Evolutionary conservation across 2,329 filamentous ascomycete genomes (phyloP).

Genomic region (Penicillium concentricum): DNA sequence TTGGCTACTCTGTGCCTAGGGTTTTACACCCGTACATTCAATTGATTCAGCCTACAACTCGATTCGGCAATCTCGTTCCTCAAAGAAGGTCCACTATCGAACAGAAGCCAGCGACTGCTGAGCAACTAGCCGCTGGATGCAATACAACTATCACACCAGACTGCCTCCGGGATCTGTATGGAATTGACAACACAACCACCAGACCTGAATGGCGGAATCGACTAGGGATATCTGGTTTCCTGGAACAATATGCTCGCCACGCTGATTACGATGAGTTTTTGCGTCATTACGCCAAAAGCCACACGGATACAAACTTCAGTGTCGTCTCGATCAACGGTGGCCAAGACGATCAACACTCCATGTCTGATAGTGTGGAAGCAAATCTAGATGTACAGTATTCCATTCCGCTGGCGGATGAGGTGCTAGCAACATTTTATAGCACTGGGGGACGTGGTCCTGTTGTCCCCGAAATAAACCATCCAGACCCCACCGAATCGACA

Average conservation of each 20-base stretch:
- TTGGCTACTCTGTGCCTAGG: slow-evolving; percentile 62
- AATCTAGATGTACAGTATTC: slow-evolving; percentile 65
- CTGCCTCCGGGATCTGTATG: slow-evolving; percentile 54
- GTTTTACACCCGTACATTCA: slow-evolving; percentile 56
- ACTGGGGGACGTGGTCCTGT: slow-evolving; percentile 58
- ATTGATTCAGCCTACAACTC: slow-evolving; percentile 65
- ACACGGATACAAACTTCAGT: slow-evolving; percentile 55
- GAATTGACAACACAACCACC: slow-evolving; percentile 33
- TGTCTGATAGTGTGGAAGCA: slow-evolving; percentile 53
- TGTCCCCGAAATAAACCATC: slow-evolving; percentile 48
- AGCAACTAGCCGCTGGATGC: slow-evolving; percentile 35
- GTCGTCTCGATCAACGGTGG: slow-evolving; percentile 59
- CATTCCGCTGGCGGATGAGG: slow-evolving; percentile 54
- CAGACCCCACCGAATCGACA: slow-evolving; percentile 43
- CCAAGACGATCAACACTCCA: slow-evolving; percentile 48
- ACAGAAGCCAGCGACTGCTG: slow-evolving; percentile 10
- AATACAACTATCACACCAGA: slow-evolving; percentile 46
- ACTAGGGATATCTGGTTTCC: slow-evolving; percentile 50
- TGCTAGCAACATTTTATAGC: slow-evolving; percentile 58
- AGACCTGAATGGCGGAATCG: slow-evolving; percentile 37
- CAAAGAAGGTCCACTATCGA: slow-evolving; percentile 38
- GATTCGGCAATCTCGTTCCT: slow-evolving; percentile 54
- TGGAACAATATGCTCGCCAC: slow-evolving; percentile 53
- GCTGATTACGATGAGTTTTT: slow-evolving; percentile 59
- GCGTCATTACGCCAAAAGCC: slow-evolving; percentile 53